Evolutionary conservation across 2,329 filamentous ascomycete genomes (phyloP).

Genomic region (Talaromyces sp.): DNA sequence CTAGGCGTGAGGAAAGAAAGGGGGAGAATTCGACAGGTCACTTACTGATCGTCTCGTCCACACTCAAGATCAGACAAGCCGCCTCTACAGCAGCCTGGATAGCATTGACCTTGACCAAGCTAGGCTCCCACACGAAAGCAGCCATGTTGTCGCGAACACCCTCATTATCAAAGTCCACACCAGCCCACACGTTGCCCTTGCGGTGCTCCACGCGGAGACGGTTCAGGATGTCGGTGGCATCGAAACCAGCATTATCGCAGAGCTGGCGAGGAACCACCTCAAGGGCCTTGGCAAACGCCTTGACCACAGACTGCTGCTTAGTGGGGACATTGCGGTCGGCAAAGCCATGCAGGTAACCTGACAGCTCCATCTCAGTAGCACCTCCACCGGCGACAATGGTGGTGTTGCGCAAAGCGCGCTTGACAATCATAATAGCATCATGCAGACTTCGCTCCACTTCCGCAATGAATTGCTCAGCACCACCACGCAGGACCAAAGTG

Average conservation of each 20-base stretch:
- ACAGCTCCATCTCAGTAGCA: slow-evolving; percentile 95
- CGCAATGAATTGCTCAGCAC: slow-evolving; percentile 98
- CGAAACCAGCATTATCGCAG: slow-evolving; percentile 98
- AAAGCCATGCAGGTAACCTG: slow-evolving; percentile 86
- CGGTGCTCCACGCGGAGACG: slow-evolving; percentile 93
- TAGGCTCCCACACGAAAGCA: slow-evolving; percentile 96
- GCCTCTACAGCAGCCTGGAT: slow-evolving; percentile 96
- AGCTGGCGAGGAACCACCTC: slow-evolving; percentile 96
- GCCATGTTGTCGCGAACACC: slow-evolving; percentile 93
- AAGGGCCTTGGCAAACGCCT: slow-evolving; percentile 94
- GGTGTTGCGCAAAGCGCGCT: slow-evolving; percentile 93
- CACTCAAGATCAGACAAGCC: slow-evolving; percentile 89
- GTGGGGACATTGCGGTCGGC: slow-evolving; percentile 89
- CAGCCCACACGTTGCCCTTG: slow-evolving; percentile 90
- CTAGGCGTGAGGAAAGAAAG: not conserved
- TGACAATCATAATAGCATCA: slow-evolving; percentile 99
- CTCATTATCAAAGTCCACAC: slow-evolving; percentile 92
- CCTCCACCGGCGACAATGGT: slow-evolving; percentile 94
- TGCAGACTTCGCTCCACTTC: slow-evolving; percentile 97
- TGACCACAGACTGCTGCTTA: slow-evolving; percentile 98
- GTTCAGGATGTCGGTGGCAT: slow-evolving; percentile 97
- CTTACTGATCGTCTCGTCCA: slow-evolving; percentile 94
- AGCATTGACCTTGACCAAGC: slow-evolving; percentile 94
- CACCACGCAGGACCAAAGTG: slow-evolving; percentile 90
- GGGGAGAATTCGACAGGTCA: slow-evolving; percentile 13